These are phyloP conservation scores for Barnettozyma populi DNA, from an alignment of 805 yeast genomes.

Conservation along the genomic window DNA sequence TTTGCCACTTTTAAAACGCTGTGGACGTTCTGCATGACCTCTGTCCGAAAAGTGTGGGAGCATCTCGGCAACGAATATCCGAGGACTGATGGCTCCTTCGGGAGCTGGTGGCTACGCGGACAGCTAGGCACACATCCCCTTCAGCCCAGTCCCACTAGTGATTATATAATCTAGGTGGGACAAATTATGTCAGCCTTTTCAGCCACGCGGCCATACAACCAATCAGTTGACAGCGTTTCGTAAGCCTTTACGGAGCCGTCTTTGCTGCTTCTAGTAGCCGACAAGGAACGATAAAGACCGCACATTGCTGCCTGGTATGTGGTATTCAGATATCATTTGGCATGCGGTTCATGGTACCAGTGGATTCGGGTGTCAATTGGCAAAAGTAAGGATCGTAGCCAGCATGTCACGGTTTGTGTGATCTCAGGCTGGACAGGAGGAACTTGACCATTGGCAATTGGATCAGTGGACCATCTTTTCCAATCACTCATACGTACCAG, in stretches of 20 bases:
- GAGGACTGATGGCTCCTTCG: neutral
- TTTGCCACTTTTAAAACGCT: neutral
- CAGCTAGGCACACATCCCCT: neutral
- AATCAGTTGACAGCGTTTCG: neutral
- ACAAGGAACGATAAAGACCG: neutral
- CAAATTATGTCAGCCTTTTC: neutral
- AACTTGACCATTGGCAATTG: neutral
- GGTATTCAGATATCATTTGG: neutral
- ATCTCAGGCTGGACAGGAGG: conserved; percentile 1
- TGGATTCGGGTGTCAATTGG: neutral
- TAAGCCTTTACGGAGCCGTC: conserved; percentile 1
- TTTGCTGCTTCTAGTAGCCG: neutral
- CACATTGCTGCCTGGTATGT: neutral
- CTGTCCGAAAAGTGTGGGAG: neutral
- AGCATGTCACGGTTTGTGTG: neutral
- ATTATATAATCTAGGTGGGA: neutral
- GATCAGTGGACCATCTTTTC: neutral
- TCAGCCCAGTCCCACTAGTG: neutral
- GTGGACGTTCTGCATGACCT: conserved; percentile 1
- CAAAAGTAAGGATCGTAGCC: neutral
- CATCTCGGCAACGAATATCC: conserved; percentile 1
- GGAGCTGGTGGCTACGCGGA: neutral
- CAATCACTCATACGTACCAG: no score
- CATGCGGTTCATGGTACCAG: neutral
- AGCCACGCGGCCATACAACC: neutral